A percentile compares a stretch with the other conserved stretches of the same genome.
These are phyloP conservation scores for Suillus variegatus DNA, from an alignment of 768 basidiomycete genomes.

Conservation along the genomic window DNA sequence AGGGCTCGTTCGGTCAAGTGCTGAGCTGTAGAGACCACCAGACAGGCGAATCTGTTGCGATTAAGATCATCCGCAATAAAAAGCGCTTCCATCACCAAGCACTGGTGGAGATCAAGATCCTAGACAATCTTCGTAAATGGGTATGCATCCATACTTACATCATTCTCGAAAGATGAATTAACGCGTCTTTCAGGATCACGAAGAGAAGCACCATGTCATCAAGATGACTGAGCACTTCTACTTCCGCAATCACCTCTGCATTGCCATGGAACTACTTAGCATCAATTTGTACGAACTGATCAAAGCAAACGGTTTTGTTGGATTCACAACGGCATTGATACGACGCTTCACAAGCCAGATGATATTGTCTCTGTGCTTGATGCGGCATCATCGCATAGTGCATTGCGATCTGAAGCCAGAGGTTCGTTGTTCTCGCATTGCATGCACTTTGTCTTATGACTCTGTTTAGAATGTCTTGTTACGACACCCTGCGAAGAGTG, in stretches of 20 bases:
- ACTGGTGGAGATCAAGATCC: slow-evolving; percentile 97
- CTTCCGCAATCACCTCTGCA: slow-evolving; percentile 96
- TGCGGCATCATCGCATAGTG: slow-evolving; percentile 96
- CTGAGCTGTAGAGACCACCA: slow-evolving; percentile 93
- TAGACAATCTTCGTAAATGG: slow-evolving; percentile 97
- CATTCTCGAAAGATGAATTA: not conserved
- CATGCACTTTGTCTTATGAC: not conserved
- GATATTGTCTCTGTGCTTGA: slow-evolving; percentile 85
- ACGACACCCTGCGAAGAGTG: slow-evolving; percentile 93
- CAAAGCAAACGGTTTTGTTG: slow-evolving; percentile 97
- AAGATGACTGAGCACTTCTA: slow-evolving; percentile 99
- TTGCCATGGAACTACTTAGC: slow-evolving; percentile 96
- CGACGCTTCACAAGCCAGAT: slow-evolving; percentile 97
- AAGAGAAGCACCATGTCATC: slow-evolving; percentile 96
- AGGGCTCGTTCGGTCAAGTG: slow-evolving; percentile 98
- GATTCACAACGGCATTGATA: slow-evolving; percentile 95
- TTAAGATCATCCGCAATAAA: slow-evolving; percentile 99
- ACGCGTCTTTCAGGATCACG: slow-evolving; percentile 66
- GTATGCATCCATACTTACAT: slow-evolving; percentile 42
- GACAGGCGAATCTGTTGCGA: slow-evolving; percentile 94
- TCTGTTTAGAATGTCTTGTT: slow-evolving; percentile 82
- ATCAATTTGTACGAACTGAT: slow-evolving; percentile 99
- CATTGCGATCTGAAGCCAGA: slow-evolving; percentile 99
- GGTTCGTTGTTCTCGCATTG: slow-evolving; percentile 45
- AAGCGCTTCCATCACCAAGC: slow-evolving; percentile 99